Base-by-base conservation (phyloP, 768 basidiomycete species). In the Tulasnella sp. region DNA sequence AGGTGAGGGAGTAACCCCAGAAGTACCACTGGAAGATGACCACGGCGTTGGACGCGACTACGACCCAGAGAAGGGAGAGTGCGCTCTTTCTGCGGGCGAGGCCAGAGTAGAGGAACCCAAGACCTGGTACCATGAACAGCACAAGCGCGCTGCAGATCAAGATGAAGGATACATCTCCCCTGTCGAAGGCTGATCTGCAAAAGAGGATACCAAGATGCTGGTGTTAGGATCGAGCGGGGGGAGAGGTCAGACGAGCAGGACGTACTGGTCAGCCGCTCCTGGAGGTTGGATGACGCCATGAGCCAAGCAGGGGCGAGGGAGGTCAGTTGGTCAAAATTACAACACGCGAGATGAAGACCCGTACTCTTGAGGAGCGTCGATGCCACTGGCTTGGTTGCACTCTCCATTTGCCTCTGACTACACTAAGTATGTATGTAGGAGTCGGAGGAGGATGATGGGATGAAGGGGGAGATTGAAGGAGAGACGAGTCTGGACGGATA, bases 1-100 rank as follows among this genome's bases (percentile, higher is more conserved):
- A 97, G 1, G 94, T 93, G 44, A 97, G 88, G 0, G 90, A 93
- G 87, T 96, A 97, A 85, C 92, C 92, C 92, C 92, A 93, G 86
- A 92, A 88, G 85, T 90, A 95, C 94, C 94, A 95, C 83, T 93
- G 92, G 85, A 94, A 92, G 80, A 94, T 92, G 82, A 91, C 91
- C 82, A 94, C 88, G 9, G 92, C 93, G 83, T 94, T 94, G 83
- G 90, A 89, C 5, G 92, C 92, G 50, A 90, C 88, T 80, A 93
- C 92, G 16, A 89, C 91, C 93, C 93, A 94, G 76, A 94, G 91
- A n/a, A 95, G 85, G 40, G 93, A 90, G 31, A 95, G 83, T 85
- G 88, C 93, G 86, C 86, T 94, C 94, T 83, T 82, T 91, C 93
- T 46, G 18, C 75, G 18, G 4, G 77, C 80, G 34, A 83, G 81